These are phyloP conservation scores for Starmerella bombi DNA, from an alignment of 805 yeast species.

Conservation along the genomic window DNA sequence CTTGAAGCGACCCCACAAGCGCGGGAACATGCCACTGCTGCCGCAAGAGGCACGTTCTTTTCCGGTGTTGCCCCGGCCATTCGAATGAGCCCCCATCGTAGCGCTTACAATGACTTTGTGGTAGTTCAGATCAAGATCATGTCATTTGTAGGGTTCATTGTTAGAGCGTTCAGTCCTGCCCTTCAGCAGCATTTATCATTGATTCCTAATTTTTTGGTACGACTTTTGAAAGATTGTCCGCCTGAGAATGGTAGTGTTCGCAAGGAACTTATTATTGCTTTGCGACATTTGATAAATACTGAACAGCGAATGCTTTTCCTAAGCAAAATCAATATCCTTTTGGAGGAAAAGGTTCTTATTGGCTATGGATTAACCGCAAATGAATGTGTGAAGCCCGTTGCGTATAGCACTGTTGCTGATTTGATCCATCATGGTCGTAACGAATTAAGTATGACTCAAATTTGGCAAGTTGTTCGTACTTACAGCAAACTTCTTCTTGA, in stretches of 20 bases:
- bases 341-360: conserved; percentile 74
- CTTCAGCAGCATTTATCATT: conserved; percentile 42
- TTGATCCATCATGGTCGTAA: conserved; percentile 82
- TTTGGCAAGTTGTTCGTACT: conserved; percentile 73
- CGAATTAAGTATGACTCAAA: conserved; percentile 67
- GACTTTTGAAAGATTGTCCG: conserved; percentile 89
- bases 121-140: conserved; percentile 93
- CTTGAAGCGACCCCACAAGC: conserved; percentile 75
- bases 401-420: conserved; percentile 91
- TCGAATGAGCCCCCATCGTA: conserved; percentile 39
- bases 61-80: conserved; percentile 66
- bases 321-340: conserved; percentile 70
- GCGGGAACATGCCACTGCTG: conserved; percentile 47
- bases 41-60: conserved; percentile 42
- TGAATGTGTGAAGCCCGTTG: conserved; percentile 82
- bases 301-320: conserved; percentile 70
- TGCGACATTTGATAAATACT: conserved; percentile 87
- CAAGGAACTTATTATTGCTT: conserved; percentile 84
- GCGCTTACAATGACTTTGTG: conserved; percentile 75
- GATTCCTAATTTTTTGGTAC: conserved; percentile 76
- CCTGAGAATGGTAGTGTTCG: conserved; percentile 82
- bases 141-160: conserved; percentile 82
- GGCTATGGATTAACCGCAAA: conserved; percentile 88
- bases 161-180: conserved; percentile 66
- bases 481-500: conserved; percentile 75